Conservation (phyloP, 306 rosid species). For the Vigna hirtella region DNA sequence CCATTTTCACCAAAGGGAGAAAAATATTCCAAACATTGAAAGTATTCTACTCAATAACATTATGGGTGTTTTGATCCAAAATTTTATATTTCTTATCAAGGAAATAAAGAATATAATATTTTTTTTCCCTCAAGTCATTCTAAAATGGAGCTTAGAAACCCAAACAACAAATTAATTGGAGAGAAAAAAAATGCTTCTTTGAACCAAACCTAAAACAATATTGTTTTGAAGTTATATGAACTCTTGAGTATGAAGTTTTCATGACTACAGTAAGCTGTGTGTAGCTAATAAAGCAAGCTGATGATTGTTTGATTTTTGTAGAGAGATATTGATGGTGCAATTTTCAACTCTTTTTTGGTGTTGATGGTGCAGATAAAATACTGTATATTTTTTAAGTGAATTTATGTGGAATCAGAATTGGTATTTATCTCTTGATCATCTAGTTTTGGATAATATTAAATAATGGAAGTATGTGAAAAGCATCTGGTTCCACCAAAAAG, state of each 20-base stretch:
- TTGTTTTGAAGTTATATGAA: no score
- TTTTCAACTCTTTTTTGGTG: background rate
- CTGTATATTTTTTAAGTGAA: background rate
- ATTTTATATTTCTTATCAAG: no score
- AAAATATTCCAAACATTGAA: constrained; percentile 34
- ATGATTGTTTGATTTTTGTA: background rate
- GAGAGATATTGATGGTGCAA: background rate
- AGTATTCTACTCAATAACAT: background rate
- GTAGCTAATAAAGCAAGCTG: background rate
- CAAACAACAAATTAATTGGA: no score
- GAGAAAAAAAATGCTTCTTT: no score
- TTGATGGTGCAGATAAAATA: background rate
- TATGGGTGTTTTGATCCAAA: background rate
- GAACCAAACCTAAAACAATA: no score
- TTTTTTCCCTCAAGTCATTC: no score
- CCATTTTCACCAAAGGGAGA: constrained; percentile 37
- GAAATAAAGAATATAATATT: no score
- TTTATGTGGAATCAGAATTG: constrained; percentile 28
- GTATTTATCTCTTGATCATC: background rate
- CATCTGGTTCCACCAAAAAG: background rate
- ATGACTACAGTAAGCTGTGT: background rate
- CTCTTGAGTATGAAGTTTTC: background rate
- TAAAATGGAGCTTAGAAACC: no score
- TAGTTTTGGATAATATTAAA: constrained; percentile 37
- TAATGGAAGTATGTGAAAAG: background rate